phyloP scores from a whole-genome alignment of 1,139 yeast genomes.

The Debaryomycetaceae sp. region DNA sequence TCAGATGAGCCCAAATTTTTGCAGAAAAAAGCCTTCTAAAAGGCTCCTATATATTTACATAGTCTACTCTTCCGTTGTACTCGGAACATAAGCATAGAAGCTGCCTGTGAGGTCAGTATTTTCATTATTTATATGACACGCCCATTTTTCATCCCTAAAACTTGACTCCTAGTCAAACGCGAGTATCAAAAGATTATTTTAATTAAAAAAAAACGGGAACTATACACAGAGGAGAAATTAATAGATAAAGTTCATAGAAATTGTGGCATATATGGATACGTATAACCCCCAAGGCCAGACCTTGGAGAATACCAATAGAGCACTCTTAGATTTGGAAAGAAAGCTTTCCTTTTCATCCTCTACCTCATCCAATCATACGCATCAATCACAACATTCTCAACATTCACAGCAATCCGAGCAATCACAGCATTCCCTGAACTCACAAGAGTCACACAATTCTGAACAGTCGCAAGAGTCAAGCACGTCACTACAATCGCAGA shows the following conservation, averaged over 20 bases:
- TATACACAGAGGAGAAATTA: background rate
- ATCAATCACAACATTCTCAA: conserved; percentile 15
- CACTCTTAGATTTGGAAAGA: conserved; percentile 29
- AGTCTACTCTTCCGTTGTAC: no score
- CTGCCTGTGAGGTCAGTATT: no score
- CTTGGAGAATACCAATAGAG: conserved; percentile 21
- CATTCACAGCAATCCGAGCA: conserved; percentile 9
- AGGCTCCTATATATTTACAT: no score
- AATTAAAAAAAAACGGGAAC: background rate
- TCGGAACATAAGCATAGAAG: no score
- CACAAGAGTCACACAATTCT: conserved; percentile 21
- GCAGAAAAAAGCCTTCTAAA: no score
- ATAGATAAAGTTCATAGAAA: background rate
- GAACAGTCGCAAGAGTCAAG: conserved; percentile 8
- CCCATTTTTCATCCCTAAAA: conserved; percentile 3
- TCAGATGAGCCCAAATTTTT: background rate
- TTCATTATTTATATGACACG: no score
- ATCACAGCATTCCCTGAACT: conserved; percentile 17
- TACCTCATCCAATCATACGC: conserved; percentile 24
- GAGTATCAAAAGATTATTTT: background rate
- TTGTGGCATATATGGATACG: conserved; percentile 1
- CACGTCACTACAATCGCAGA: conserved; percentile 11
- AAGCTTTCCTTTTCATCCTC: conserved; percentile 27
- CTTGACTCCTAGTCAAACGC: conserved; percentile 4
- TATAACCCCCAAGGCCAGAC: conserved; percentile 6